phyloP scores from a whole-genome alignment of 2,329 filamentous ascomycete species.

The Aspergillus novofumigatus region DNA sequence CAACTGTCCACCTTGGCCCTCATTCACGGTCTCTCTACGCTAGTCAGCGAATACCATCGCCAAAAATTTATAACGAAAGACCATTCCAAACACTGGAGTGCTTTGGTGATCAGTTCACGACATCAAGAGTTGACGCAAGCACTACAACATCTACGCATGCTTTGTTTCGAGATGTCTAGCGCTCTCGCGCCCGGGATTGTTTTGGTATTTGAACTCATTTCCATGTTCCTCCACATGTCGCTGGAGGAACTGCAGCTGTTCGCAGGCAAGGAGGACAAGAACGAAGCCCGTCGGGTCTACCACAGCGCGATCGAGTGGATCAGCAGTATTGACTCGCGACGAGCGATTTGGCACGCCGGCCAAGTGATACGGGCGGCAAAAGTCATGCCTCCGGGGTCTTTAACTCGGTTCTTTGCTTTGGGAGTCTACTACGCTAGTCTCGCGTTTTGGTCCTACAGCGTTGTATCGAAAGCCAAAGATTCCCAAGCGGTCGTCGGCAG shows the following conservation, averaged over 20 bases:
- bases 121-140: slow-evolving; percentile 61
- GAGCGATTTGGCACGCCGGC: slow-evolving; percentile 60
- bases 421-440: slow-evolving; percentile 66
- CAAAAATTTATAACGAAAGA: slow-evolving; percentile 45
- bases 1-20: slow-evolving; percentile 57
- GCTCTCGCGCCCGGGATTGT: slow-evolving; percentile 22
- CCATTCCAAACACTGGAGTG: slow-evolving; percentile 38
- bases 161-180: slow-evolving; percentile 16
- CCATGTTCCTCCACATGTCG: slow-evolving; percentile 39
- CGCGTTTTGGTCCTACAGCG: slow-evolving; percentile 66
- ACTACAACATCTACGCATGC: slow-evolving; percentile 49
- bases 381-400: slow-evolving; percentile 48
- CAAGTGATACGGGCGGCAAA: slow-evolving; percentile 62
- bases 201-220: slow-evolving; percentile 31
- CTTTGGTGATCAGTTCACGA: slow-evolving; percentile 49
- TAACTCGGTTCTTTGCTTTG: slow-evolving; percentile 65
- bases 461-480: slow-evolving; percentile 47
- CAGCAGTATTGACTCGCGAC: slow-evolving; percentile 37
- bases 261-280: slow-evolving; percentile 41
- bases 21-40: slow-evolving; percentile 61
- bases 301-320: slow-evolving; percentile 36
- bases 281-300: slow-evolving; percentile 35
- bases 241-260: slow-evolving; percentile 43
- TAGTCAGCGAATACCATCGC: slow-evolving; percentile 62
- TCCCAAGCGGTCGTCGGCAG: not conserved